phyloP scores from a whole-genome alignment of 257 asterid genomes.

The Prunella vulgaris region DNA sequence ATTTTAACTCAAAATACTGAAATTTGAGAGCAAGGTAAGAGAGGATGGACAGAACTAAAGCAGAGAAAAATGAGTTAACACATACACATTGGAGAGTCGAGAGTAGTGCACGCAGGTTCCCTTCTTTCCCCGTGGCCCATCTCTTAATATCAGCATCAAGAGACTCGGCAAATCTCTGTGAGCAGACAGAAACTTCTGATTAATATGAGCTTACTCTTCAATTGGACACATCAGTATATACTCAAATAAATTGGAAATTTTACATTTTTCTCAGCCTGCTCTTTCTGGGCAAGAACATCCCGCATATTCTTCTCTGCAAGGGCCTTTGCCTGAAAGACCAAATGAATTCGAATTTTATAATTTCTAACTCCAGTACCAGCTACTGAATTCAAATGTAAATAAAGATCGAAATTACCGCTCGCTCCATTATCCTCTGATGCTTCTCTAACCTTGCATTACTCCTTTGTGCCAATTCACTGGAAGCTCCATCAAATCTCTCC shows the following conservation, averaged over 20 bases:
- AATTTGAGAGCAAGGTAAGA: neutral
- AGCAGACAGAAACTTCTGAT: constrained; percentile 16
- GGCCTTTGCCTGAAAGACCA: constrained; percentile 70
- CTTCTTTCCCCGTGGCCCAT: constrained; percentile 85
- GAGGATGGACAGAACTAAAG: neutral
- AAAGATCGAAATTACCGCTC: constrained; percentile 55
- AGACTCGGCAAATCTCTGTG: constrained; percentile 77
- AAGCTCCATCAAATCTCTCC: constrained; percentile 47
- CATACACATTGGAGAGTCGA: constrained; percentile 93
- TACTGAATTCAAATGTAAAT: constrained; percentile 10
- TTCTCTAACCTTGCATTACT: constrained; percentile 77
- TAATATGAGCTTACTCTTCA: neutral
- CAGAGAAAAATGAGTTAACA: neutral
- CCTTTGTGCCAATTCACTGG: constrained; percentile 72
- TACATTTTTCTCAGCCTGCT: constrained; percentile 92
- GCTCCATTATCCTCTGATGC: constrained; percentile 86
- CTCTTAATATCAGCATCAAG: constrained; percentile 88
- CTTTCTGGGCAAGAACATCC: constrained; percentile 79
- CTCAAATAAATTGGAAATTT: constrained; percentile 9
- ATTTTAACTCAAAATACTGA: neutral
- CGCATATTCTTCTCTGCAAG: constrained; percentile 91
- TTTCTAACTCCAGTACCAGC: constrained; percentile 1
- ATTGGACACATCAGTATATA: neutral
- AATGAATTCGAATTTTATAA: neutral
- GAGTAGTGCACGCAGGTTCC: constrained; percentile 85